These are phyloP conservation scores for Colletotrichum salicis DNA, from an alignment of 2,329 filamentous ascomycete species.

Conservation along the genomic window DNA sequence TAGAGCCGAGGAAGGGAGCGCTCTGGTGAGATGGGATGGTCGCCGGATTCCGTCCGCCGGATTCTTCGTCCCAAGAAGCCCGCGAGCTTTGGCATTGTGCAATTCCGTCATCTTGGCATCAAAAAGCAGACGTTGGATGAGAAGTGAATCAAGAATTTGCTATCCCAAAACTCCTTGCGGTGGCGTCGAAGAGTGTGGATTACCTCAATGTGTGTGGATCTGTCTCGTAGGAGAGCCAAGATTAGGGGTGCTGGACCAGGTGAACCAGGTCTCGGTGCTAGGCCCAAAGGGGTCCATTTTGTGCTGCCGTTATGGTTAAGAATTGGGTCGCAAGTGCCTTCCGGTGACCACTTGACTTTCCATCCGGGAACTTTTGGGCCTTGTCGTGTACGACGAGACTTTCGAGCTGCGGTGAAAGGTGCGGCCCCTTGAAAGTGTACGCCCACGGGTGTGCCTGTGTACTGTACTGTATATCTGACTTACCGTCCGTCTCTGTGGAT, in stretches of 20 bases:
- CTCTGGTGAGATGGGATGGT: conserved; percentile 11
- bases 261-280: conserved; percentile 1
- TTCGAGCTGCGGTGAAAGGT: background rate
- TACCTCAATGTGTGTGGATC: background rate
- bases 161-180: background rate
- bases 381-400: background rate
- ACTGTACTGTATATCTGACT: background rate
- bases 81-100: background rate
- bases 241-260: background rate
- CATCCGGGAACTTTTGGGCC: background rate
- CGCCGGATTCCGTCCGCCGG: background rate
- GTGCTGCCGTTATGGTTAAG: background rate
- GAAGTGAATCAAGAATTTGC: conserved; percentile 10
- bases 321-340: background rate
- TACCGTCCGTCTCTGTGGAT: background rate
- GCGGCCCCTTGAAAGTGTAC: background rate
- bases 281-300: background rate
- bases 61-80: conserved; percentile 14
- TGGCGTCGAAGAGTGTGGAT: conserved; percentile 16
- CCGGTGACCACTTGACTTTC: background rate
- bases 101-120: conserved; percentile 3
- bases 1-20: background rate
- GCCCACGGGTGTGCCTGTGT: conserved; percentile 5
- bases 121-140: background rate
- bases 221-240: conserved; percentile 22